Conservation (phyloP, 108 stramenopile species). For the Pseudonitzschia multiseries region DNA sequence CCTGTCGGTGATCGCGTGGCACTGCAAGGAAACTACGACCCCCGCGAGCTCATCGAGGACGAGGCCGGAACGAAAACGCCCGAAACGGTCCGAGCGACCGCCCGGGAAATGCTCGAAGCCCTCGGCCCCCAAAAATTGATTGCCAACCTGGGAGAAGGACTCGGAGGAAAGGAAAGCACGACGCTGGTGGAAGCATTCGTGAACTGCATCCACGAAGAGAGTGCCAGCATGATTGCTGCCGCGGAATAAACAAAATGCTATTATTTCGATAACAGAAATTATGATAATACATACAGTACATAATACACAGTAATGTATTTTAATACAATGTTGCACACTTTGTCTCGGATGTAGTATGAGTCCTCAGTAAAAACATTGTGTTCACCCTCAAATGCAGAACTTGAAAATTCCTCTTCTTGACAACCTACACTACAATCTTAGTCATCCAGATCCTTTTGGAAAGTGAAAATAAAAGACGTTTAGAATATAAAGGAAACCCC, state of each 20-base stretch:
- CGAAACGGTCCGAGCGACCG: conserved; percentile 73
- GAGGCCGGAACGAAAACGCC: conserved; percentile 58
- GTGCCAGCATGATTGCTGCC: conserved; percentile 64
- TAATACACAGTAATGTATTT: too few species aligned
- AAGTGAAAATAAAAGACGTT: neutral
- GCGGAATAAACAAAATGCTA: neutral
- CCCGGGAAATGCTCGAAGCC: conserved; percentile 69
- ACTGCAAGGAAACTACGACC: conserved; percentile 93
- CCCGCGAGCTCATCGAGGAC: conserved; percentile 61
- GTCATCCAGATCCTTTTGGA: too few species aligned
- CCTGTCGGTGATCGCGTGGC: conserved; percentile 59
- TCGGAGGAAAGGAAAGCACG: conserved; percentile 92
- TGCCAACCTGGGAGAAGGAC: conserved; percentile 94
- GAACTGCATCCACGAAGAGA: conserved; percentile 86
- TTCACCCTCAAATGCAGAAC: too few species aligned
- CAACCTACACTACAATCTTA: too few species aligned
- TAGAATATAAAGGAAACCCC: conserved; percentile 1
- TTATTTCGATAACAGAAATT: neutral
- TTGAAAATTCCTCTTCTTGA: too few species aligned
- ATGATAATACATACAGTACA: too few species aligned
- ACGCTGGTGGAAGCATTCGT: conserved; percentile 85
- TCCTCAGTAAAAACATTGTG: too few species aligned
- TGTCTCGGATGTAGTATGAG: too few species aligned
- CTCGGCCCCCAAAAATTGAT: conserved; percentile 89
- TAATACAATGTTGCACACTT: too few species aligned